Percentiles rank a stretch among this genome's conserved stretches.
Conservation (phyloP, 495 filamentous ascomycete species). For the Hyaloscypha finlandica region DNA sequence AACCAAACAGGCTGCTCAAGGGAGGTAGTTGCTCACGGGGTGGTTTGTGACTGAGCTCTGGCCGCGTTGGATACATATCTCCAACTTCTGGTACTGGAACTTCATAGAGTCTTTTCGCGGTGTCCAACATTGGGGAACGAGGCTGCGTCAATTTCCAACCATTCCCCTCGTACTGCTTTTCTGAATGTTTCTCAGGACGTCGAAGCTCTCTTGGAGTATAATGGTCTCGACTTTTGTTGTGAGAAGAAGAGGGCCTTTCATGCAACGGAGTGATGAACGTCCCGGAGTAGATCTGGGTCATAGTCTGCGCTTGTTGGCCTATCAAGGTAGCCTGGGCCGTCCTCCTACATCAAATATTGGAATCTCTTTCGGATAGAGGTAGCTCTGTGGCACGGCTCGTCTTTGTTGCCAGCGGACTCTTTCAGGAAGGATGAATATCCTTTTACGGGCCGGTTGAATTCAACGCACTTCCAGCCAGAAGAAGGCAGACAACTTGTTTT, state of each 20-base stretch:
- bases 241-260: conserved; percentile 19
- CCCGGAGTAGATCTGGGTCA: conserved; percentile 35
- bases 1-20: conserved; percentile 55
- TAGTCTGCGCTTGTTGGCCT: conserved; percentile 17
- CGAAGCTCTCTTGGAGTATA: conserved; percentile 12
- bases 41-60: conserved; percentile 28
- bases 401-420: conserved; percentile 13
- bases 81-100: conserved; percentile 18
- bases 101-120: conserved; percentile 15
- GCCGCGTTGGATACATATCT: conserved; percentile 29
- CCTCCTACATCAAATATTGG: conserved; percentile 21
- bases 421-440: conserved; percentile 21
- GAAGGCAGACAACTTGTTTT: conserved; percentile 11
- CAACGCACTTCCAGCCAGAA: conserved; percentile 21
- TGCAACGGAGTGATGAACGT: conserved; percentile 23
- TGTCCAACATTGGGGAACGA: conserved; percentile 28
- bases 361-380: conserved; percentile 22
- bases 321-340: conserved; percentile 9
- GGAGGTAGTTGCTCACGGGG: conserved; percentile 52
- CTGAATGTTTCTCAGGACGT: not conserved
- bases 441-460: conserved; percentile 27
- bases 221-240: conserved; percentile 16
- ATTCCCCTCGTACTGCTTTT: conserved; percentile 10
- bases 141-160: conserved; percentile 20
- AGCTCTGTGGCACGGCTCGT: conserved; percentile 28